phyloP scores from a whole-genome alignment of 306 rosid genomes.

The Pterocarpus santalinus region DNA sequence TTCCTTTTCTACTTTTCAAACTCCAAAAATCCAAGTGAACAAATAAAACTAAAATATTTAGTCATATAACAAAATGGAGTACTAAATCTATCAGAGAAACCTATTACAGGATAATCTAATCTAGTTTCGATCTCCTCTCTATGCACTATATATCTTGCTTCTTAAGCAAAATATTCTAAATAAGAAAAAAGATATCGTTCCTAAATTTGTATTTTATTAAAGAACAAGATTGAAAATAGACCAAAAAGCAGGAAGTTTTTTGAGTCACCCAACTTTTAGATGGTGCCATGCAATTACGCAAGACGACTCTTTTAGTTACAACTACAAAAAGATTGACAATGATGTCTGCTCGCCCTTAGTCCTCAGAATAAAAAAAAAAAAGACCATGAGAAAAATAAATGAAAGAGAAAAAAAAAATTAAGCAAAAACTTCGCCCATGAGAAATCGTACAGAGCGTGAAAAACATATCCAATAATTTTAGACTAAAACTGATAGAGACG shows the following conservation, averaged over 20 bases:
- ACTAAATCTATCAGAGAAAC: not conserved
- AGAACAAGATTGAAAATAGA: not conserved
- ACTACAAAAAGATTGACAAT: not conserved
- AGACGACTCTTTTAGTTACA: not conserved
- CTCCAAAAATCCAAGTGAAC: not conserved
- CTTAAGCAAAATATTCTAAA: not conserved
- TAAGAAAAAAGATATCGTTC: not conserved
- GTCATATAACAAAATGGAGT: not conserved
- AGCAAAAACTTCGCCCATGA: not conserved
- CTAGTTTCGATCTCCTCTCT: not conserved
- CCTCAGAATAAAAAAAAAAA: not conserved
- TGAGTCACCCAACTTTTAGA: not conserved
- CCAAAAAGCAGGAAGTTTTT: not conserved
- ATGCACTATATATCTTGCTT: not conserved
- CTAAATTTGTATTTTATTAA: not conserved
- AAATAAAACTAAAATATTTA: too few species aligned
- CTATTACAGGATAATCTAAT: not conserved
- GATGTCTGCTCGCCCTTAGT: not conserved
- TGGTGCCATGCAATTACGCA: not conserved
- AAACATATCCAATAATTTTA: not conserved
- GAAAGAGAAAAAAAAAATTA: not conserved
- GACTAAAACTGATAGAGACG: not conserved
- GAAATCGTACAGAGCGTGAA: not conserved
- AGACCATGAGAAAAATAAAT: not conserved
- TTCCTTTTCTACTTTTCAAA: too few species aligned